Evolutionary conservation across 805 yeast species (phyloP).

Genomic region (Candida michaelii): DNA sequence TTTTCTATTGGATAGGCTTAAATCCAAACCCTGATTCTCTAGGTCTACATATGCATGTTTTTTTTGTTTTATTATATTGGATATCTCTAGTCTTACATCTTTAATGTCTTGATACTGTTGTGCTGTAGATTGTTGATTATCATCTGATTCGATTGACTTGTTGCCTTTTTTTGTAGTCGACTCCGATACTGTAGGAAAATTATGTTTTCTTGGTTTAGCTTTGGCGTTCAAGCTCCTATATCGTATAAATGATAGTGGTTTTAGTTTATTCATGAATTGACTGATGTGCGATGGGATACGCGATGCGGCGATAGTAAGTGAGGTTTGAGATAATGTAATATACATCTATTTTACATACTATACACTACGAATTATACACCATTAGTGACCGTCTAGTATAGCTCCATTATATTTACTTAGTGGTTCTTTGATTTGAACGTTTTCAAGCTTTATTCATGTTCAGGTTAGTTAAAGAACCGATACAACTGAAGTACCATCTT

Average conservation of each 20-base stretch:
- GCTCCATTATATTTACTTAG: too few relatives aligned
- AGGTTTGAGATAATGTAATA: neutral
- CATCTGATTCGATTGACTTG: too few relatives aligned
- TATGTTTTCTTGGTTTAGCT: too few relatives aligned
- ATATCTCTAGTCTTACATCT: too few relatives aligned
- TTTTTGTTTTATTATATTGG: neutral
- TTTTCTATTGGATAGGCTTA: slow-evolving; percentile 19
- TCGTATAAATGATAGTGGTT: neutral
- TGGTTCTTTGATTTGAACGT: too few relatives aligned
- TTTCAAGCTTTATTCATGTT: too few relatives aligned
- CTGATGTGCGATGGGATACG: neutral
- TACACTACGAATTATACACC: too few relatives aligned
- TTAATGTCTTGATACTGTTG: too few relatives aligned
- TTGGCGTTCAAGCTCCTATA: neutral
- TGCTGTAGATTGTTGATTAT: too few relatives aligned
- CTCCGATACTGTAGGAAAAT: too few relatives aligned
- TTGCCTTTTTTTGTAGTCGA: too few relatives aligned
- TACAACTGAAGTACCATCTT: slow-evolving; percentile 94
- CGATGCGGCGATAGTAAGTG: neutral
- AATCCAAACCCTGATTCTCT: slow-evolving; percentile 22
- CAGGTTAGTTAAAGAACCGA: slow-evolving; percentile 45
- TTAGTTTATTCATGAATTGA: neutral
- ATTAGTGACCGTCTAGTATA: too few relatives aligned
- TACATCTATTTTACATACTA: neutral
- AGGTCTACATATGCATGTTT: slow-evolving; percentile 18